These are phyloP conservation scores for Acacia pycnantha DNA, from an alignment of 331 rosid species.

Conservation along the genomic window DNA sequence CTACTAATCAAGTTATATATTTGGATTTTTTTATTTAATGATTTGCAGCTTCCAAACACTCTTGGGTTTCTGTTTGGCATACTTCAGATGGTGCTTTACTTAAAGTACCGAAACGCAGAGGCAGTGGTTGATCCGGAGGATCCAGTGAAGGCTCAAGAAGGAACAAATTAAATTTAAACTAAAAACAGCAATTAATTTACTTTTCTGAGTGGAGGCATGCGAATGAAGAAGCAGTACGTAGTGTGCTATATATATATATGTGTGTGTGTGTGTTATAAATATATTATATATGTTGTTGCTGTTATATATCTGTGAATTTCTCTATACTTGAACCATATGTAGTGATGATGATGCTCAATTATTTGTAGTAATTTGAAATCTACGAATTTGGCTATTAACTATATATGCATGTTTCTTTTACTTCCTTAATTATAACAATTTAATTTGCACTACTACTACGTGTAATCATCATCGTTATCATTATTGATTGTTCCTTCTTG, in stretches of 20 bases:
- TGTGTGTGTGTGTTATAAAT: no score
- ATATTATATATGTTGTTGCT: slow-evolving; percentile 16
- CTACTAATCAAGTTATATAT: neutral
- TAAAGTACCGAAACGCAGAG: slow-evolving; percentile 62
- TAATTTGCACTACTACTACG: neutral
- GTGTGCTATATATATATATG: neutral
- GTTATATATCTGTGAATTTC: neutral
- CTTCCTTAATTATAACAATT: neutral
- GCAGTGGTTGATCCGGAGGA: slow-evolving; percentile 30
- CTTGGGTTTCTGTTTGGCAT: slow-evolving; percentile 84
- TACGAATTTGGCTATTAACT: neutral
- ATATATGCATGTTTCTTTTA: neutral
- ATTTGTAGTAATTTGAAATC: slow-evolving; percentile 31
- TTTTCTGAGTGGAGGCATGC: slow-evolving; percentile 29
- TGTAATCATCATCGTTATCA: neutral
- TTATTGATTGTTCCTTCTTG: neutral
- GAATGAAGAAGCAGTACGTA: slow-evolving; percentile 17
- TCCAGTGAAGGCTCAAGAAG: slow-evolving; percentile 61
- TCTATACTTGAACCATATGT: slow-evolving; percentile 32
- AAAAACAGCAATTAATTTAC: slow-evolving; percentile 15
- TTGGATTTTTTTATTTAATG: neutral
- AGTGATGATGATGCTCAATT: slow-evolving; percentile 29
- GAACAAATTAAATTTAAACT: neutral
- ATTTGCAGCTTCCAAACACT: slow-evolving; percentile 65
- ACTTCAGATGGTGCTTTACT: slow-evolving; percentile 72